These are phyloP conservation scores for Metschnikowia aberdeeniae DNA, from an alignment of 805 yeast genomes.

Conservation along the genomic window DNA sequence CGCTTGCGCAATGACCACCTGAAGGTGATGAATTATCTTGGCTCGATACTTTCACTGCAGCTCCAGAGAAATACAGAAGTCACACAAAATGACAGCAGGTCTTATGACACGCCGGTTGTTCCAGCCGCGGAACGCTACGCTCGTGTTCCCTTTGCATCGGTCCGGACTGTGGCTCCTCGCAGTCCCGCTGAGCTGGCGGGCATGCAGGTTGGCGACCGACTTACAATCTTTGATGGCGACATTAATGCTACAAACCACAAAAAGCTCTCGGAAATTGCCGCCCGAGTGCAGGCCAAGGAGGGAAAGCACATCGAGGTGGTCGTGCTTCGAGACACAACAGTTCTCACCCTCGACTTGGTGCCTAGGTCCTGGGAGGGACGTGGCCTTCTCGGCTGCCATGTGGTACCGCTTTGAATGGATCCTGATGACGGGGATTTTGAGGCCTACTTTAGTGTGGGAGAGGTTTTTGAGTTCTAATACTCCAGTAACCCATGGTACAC, in stretches of 20 bases:
- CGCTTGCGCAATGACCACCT: slow-evolving; percentile 67
- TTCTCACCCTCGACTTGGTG: slow-evolving; percentile 18
- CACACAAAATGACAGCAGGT: not conserved
- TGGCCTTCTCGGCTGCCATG: slow-evolving; percentile 67
- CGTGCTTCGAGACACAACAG: slow-evolving; percentile 28
- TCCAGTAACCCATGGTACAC: not conserved
- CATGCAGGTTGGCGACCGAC: slow-evolving; percentile 48
- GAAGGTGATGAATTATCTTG: slow-evolving; percentile 44
- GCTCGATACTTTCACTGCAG: slow-evolving; percentile 42
- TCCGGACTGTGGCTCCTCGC: slow-evolving; percentile 43
- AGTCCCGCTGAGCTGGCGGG: slow-evolving; percentile 61
- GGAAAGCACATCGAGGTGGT: slow-evolving; percentile 24
- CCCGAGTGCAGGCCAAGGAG: slow-evolving; percentile 38
- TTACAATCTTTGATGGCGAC: slow-evolving; percentile 48
- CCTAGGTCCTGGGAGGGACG: slow-evolving; percentile 64
- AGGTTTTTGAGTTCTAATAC: too few relatives aligned
- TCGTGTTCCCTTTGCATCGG: slow-evolving; percentile 49
- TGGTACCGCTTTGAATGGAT: slow-evolving; percentile 30
- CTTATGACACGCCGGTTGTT: not conserved
- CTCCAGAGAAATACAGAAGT: slow-evolving; percentile 20
- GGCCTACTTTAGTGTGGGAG: not conserved
- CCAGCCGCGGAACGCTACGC: not conserved
- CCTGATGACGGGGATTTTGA: too few relatives aligned
- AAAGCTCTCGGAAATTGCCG: slow-evolving; percentile 42
- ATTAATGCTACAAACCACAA: slow-evolving; percentile 55